Conservation (phyloP, 2,329 filamentous ascomycete genomes). For the Neofusicoccum cordaticola region DNA sequence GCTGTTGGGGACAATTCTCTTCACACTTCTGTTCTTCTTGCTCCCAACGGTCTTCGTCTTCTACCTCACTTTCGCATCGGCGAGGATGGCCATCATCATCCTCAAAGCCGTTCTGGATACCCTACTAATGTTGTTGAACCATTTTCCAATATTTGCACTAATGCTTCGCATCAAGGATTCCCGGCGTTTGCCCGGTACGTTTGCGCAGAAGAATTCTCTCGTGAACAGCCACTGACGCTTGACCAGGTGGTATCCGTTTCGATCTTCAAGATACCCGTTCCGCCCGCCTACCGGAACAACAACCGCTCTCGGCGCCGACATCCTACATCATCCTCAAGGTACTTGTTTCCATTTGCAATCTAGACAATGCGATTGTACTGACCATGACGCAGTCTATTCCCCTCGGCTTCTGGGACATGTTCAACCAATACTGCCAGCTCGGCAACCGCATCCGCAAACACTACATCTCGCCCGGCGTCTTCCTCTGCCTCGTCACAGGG, state of each 20-base stretch:
- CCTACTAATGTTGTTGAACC: conserved; percentile 87
- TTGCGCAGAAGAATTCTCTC: neutral
- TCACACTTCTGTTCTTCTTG: conserved; percentile 91
- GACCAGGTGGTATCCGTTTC: conserved; percentile 76
- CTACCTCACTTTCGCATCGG: conserved; percentile 92
- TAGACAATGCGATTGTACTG: conserved; percentile 12
- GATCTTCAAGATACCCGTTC: conserved; percentile 73
- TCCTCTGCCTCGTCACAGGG: conserved; percentile 83
- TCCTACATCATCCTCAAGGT: conserved; percentile 88
- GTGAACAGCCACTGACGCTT: neutral
- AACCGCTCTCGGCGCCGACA: conserved; percentile 53
- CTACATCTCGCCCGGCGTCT: conserved; percentile 84
- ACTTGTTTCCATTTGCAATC: conserved; percentile 20
- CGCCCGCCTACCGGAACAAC: conserved; percentile 35
- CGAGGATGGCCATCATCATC: conserved; percentile 90
- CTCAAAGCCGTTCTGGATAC: conserved; percentile 91
- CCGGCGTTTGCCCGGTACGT: conserved; percentile 73
- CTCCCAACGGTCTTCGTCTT: conserved; percentile 94
- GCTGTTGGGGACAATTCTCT: conserved; percentile 91
- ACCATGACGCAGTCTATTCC: conserved; percentile 68
- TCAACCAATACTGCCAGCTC: conserved; percentile 95
- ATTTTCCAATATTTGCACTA: conserved; percentile 93
- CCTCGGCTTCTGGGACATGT: conserved; percentile 87
- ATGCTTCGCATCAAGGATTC: conserved; percentile 97
- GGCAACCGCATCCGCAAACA: conserved; percentile 89